Evolutionary conservation across 2,329 filamentous ascomycete genomes (phyloP), one percentile per base, ranked within the genome.

Genomic region (Cladosporium sp.): DNA sequence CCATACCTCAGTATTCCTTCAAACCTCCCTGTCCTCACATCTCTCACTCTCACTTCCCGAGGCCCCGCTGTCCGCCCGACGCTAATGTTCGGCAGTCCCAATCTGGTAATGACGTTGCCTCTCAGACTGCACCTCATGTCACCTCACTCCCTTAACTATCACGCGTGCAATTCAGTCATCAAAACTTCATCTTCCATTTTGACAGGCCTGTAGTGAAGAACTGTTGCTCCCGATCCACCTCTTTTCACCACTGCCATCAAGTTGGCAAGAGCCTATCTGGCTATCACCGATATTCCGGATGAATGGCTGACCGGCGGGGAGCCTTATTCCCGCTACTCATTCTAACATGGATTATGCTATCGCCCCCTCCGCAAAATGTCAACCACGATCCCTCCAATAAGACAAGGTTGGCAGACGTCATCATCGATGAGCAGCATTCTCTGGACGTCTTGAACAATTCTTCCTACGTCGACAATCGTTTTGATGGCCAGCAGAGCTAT

Each of bases 261-360:
- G n/a, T 11, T 36, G 32, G 32, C 32, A n/a, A 17, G 15, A 36
- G 32, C 32, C 32, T 17, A 15, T 15, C n/a, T 12, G 17, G 32
- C 32, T 13, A 34, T 12, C 32, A 13, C 6, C 32, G 13, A 34
- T 15, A 34, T 19, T n/a, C 29, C 27, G 12, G 27, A 61, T 65
- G 62, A 38, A 67, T 67, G 64, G 65, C 65, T 56, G 65, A 67
- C 59, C 69, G 74, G 64, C 65, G 76, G 65, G 61, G 71, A 68
- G 59, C 67, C 55, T 65, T 80, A 55, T 67, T 66, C 42, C 61
- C 78, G 48, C 64, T 80, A 52, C 56, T 80, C 57, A 63, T 80
- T 59, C 65, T 79, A 30, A 68, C 78, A 54, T 79, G 79, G 67
- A 70, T 80, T 50, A 72, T 80, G 54, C 67, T 79, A 51, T 74